Base-by-base conservation (phyloP, 106 monocot genomes). In the Alisma plantagoaquatica region DNA sequence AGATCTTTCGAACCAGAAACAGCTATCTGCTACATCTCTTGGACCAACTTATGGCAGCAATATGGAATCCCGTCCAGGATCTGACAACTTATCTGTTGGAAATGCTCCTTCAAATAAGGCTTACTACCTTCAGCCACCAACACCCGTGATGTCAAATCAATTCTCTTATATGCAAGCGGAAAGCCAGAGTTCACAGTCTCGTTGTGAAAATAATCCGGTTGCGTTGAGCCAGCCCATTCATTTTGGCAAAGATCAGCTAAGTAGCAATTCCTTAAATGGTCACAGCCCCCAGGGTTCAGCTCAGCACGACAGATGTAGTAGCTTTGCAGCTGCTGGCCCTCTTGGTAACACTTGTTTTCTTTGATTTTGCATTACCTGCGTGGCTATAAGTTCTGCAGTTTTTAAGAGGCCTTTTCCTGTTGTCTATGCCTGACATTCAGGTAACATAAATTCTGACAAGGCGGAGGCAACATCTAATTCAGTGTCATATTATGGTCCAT, bases 101-200 rank as follows among this genome's bases (percentile, higher is more conserved):
- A 23, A 41, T 19, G 46, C 77, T 10, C 43, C 71, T 22, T 30
- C 46, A 17, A 77, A 71, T 65, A 74, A 73, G 26, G 57, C 54
- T 33, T 87, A 83, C 48, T 67, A 69, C 56, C 45, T 84, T 46
- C 84, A 84, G 47, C 81, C 78, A 31, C 88, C 81, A n/a, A 73
- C 67, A 23, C 74, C 65, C 43, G 38, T 61, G 24, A 59, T 81
- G 31, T 76, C 96, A 60, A 84, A 84, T 60, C 88, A 96, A 53
- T 87, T 80, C 53, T 86, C 83, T 14, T 88, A 75, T 72, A 57
- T 73, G 21, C 83, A 75, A 10, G 33, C 83, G 43, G 83, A 84
- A 21, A 30, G 65, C 18, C 74, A 75, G 33, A 70, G 66, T 22
- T 63, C 68, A 65, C 15, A 10, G 19, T 74, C 65, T 35, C 42